These are phyloP conservation scores for Draba incana DNA, from an alignment of 345 rosid species.

Conservation along the genomic window DNA sequence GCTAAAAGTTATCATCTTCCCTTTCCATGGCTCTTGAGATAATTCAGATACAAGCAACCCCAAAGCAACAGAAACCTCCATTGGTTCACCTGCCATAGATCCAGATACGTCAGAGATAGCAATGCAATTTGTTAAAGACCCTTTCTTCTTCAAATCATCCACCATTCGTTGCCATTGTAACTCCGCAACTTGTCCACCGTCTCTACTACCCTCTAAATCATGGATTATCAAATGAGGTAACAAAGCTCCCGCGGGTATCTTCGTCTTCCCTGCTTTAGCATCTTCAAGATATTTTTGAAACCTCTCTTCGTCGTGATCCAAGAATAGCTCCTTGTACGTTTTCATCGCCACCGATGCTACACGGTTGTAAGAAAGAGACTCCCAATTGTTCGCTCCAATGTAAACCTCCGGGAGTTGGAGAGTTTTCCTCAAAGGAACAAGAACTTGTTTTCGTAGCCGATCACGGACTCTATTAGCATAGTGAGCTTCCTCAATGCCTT, in stretches of 20 bases:
- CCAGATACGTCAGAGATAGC: constrained; percentile 67
- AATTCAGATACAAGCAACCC: constrained; percentile 57
- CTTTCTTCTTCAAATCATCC: constrained; percentile 50
- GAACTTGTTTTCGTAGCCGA: constrained; percentile 56
- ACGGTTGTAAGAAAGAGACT: constrained; percentile 49
- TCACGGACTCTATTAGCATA: constrained; percentile 66
- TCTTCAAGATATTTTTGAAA: constrained; percentile 50
- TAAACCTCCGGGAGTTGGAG: constrained; percentile 68
- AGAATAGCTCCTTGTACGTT: constrained; percentile 56
- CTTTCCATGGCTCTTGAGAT: constrained; percentile 64
- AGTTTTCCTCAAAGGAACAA: constrained; percentile 56
- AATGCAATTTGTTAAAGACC: constrained; percentile 54
- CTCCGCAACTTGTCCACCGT: constrained; percentile 58
- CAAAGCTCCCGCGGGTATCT: constrained; percentile 59
- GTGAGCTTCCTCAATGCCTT: constrained; percentile 64
- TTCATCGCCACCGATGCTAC: constrained; percentile 72
- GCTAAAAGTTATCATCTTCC: constrained; percentile 61
- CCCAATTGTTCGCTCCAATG: constrained; percentile 56
- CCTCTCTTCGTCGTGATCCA: constrained; percentile 52
- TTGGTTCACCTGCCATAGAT: constrained; percentile 52
- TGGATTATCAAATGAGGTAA: constrained; percentile 65
- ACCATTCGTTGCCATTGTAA: constrained; percentile 68
- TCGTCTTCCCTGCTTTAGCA: constrained; percentile 52
- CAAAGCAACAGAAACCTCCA: constrained; percentile 62
- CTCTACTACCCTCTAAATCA: constrained; percentile 36